phyloP scores from a whole-genome alignment of 345 rosid genomes.

The Schrenkiella parvula region DNA sequence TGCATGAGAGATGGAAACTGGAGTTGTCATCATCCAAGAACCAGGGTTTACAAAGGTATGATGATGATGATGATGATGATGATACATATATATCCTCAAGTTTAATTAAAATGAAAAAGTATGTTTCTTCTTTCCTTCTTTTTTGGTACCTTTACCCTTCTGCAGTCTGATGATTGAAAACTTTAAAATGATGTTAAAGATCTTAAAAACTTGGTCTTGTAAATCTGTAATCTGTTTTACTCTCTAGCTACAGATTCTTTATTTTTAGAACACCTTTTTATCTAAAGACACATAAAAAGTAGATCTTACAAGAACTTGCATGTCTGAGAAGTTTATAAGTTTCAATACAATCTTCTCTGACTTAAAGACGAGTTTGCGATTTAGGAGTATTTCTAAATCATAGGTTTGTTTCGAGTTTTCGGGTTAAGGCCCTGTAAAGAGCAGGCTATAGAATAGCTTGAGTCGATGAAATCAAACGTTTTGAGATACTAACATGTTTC shows the following conservation, averaged over 20 bases:
- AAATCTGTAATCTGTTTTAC: conserved; percentile 5
- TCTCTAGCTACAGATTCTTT: conserved; percentile 1
- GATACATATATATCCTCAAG: background rate
- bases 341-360: background rate
- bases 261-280: background rate
- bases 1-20: conserved; percentile 58
- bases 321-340: conserved; percentile 1
- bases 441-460: background rate
- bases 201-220: conserved; percentile 3
- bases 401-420: background rate
- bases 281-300: background rate
- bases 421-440: background rate
- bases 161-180: conserved; percentile 22
- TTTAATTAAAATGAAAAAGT: background rate
- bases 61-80: background rate
- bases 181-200: background rate
- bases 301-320: conserved; percentile 8
- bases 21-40: conserved; percentile 43
- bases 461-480: background rate
- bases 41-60: conserved; percentile 37
- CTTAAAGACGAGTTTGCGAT: background rate
- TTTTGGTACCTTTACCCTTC: background rate
- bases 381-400: background rate
- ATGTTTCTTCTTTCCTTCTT: background rate
- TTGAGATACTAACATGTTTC: conserved; percentile 21